phyloP scores from a whole-genome alignment of 2,329 filamentous ascomycete genomes.

The Trichoderma sp. region DNA sequence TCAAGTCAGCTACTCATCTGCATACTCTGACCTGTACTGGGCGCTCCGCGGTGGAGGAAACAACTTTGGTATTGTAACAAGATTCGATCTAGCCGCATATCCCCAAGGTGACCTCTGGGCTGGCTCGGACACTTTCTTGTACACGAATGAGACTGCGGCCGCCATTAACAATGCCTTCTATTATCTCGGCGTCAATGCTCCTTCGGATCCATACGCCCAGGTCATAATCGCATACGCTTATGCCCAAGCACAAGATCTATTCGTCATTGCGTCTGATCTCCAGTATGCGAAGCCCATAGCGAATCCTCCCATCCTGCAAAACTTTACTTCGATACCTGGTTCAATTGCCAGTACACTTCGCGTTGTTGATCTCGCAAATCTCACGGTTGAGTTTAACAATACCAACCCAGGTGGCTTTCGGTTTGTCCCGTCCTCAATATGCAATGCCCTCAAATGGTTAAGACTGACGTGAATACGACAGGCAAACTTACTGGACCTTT shows the following conservation, averaged over 20 bases:
- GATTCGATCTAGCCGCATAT: conserved; percentile 37
- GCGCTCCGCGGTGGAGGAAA: conserved; percentile 13
- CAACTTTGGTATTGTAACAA: conserved; percentile 29
- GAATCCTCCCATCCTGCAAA: conserved; percentile 23
- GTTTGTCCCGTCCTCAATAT: conserved; percentile 9
- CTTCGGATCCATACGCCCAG: conserved; percentile 25
- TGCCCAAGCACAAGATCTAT: conserved; percentile 19
- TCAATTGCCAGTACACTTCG: conserved; percentile 23
- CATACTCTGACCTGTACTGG: conserved; percentile 1
- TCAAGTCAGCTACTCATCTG: not conserved
- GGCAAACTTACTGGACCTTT: conserved; percentile 27
- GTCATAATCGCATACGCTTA: conserved; percentile 27
- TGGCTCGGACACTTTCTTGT: conserved; percentile 32
- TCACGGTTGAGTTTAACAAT: conserved; percentile 26
- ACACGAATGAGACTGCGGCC: conserved; percentile 26
- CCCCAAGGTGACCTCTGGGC: conserved; percentile 39
- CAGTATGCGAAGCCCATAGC: conserved; percentile 23
- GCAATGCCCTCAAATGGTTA: no score
- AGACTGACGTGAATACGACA: not conserved
- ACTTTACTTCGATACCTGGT: conserved; percentile 25
- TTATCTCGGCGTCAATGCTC: conserved; percentile 23
- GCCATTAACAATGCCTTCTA: conserved; percentile 26
- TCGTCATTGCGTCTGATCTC: conserved; percentile 24
- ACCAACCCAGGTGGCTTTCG: conserved; percentile 27
- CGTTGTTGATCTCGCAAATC: conserved; percentile 20